Percentiles rank a stretch among this genome's conserved stretches.
These are phyloP conservation scores for Furculomyces boomerangus DNA, from an alignment of 371 early-diverging fungal species.

Conservation along the genomic window DNA sequence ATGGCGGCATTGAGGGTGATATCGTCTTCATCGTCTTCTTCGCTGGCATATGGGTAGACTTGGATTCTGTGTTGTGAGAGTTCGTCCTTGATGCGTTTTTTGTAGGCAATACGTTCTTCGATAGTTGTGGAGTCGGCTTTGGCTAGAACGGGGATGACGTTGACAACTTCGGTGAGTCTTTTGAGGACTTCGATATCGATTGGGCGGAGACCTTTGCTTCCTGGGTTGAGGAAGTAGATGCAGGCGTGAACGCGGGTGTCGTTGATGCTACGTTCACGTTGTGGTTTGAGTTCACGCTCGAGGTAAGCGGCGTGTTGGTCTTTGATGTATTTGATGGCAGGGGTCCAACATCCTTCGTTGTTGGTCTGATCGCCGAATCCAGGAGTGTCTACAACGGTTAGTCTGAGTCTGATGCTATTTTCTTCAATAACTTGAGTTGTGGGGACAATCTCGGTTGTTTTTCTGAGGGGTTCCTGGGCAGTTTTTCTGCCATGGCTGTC, in stretches of 20 bases:
- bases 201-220: slow-evolving; percentile 89
- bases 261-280: slow-evolving; percentile 69
- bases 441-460: slow-evolving; percentile 70
- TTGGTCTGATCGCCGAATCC: slow-evolving; percentile 94
- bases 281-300: slow-evolving; percentile 70
- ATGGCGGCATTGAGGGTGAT: slow-evolving; percentile 51
- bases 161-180: slow-evolving; percentile 78
- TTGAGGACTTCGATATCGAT: slow-evolving; percentile 96
- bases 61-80: slow-evolving; percentile 79
- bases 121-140: slow-evolving; percentile 62
- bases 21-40: slow-evolving; percentile 67
- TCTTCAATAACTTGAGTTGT: slow-evolving; percentile 70
- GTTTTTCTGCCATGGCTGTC: slow-evolving; percentile 62
- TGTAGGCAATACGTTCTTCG: slow-evolving; percentile 52
- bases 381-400: slow-evolving; percentile 89
- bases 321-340: slow-evolving; percentile 78
- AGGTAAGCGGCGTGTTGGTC: slow-evolving; percentile 80
- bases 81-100: slow-evolving; percentile 73
- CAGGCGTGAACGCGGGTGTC: slow-evolving; percentile 96
- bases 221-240: slow-evolving; percentile 94
- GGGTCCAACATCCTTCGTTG: slow-evolving; percentile 82
- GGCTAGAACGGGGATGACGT: slow-evolving; percentile 88
- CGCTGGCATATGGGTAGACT: slow-evolving; percentile 68
- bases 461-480: slow-evolving; percentile 52
- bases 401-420: slow-evolving; percentile 61